These are phyloP conservation scores for Pythium diclinum DNA, from an alignment of 352 stramenopile genomes.

Conservation along the genomic window DNA sequence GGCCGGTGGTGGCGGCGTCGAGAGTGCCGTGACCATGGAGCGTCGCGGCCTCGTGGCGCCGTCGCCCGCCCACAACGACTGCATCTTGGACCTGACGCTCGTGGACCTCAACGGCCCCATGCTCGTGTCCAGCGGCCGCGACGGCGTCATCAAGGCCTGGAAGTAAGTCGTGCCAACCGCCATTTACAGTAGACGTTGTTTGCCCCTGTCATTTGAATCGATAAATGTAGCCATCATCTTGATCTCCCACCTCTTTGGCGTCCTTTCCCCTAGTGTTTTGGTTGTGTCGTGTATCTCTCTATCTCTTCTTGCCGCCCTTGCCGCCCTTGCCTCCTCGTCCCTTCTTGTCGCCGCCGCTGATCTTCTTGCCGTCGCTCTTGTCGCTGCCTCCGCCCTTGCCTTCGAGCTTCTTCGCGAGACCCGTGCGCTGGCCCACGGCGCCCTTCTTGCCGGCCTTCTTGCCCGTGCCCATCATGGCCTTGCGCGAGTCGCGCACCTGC, in stretches of 20 bases:
- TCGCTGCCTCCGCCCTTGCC: conserved; percentile 23
- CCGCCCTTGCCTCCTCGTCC: neutral
- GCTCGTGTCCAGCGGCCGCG: conserved; percentile 91
- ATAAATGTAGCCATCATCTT: conserved; percentile 8
- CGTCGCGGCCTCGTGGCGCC: conserved; percentile 83
- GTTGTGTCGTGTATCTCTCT: too few relatives aligned
- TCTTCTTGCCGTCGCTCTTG: conserved; percentile 20
- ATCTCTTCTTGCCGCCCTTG: conserved; percentile 13
- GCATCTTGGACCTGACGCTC: conserved; percentile 94
- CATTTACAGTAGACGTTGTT: neutral
- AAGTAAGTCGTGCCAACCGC: conserved; percentile 51
- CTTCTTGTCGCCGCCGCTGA: conserved; percentile 5
- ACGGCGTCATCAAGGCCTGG: conserved; percentile 97
- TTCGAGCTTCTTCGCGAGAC: conserved; percentile 18
- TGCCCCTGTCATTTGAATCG: neutral
- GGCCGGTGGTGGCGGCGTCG: conserved; percentile 50
- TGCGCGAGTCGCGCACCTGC: conserved; percentile 62
- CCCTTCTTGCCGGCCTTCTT: conserved; percentile 53
- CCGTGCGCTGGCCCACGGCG: conserved; percentile 22
- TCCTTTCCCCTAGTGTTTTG: neutral
- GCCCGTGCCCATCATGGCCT: conserved; percentile 49
- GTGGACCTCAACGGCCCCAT: conserved; percentile 90
- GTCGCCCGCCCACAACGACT: conserved; percentile 91
- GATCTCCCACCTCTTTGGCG: neutral
- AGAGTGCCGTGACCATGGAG: conserved; percentile 81